Base-by-base conservation (phyloP, 2,329 filamentous ascomycete genomes). In the Claviceps africana region DNA sequence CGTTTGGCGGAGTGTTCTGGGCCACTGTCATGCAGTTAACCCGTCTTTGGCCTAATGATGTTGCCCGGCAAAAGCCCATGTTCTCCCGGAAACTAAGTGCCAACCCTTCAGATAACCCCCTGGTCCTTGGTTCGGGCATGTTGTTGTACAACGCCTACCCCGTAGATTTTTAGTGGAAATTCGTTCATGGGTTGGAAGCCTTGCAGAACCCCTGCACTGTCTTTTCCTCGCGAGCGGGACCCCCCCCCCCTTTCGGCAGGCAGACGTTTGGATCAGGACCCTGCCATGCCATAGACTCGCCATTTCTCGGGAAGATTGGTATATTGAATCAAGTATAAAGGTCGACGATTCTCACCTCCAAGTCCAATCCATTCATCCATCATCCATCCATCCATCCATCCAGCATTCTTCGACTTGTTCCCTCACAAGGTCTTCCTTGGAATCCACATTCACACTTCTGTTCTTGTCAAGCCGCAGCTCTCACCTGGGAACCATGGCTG, bases 331-430 rank as follows among this genome's bases (percentile, higher is more conserved):
- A 31, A 46, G 44, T 46, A 46, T 46, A 46, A 46, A 46, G 44
- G 4, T 22, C 2, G 1, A 46, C 4, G 44, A 9, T 46, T 30
- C 44, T 15, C 10, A 43, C 44, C 44, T 13, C 4, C 25, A 7
- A 6, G 3, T 2, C 4, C 4, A 6, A 11, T 42, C 39, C n/a
- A n/a, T n/a, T n/a, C n/a, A n/a, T n/a, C n/a, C n/a, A n/a, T n/a
- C n/a, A n/a, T 2, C 4, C 4, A 6, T 2, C 4, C 4, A 6
- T 2, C 4, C 4, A 6, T 2, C 4, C 4, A 6, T 5, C 6
- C 11, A 7, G 13, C 4, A 9, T 28, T 28, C 13, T 15, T 25
- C 6, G 10, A 25, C 21, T 40, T 21, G 6, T 19, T 2, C 19
- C 39, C 39, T 43, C 8, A 8, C 1, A 11, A 6, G 19, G 21